Conservation (phyloP, 176 grass and related monocot species). For the Panicum miliaceum region DNA sequence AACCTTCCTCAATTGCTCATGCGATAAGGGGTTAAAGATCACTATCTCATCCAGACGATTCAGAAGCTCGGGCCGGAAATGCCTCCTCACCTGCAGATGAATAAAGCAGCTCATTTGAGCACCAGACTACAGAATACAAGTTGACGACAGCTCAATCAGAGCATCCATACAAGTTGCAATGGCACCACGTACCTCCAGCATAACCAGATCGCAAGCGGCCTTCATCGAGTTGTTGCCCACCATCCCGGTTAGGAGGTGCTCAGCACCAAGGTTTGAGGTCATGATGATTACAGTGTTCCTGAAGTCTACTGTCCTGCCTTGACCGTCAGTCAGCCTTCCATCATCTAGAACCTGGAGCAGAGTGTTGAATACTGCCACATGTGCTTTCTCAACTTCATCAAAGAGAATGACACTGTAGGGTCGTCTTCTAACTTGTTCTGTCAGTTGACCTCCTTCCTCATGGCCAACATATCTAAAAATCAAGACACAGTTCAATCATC, state of each 20-base stretch:
- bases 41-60: slow-evolving; percentile 88
- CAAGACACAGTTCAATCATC: not conserved
- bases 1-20: slow-evolving; percentile 86
- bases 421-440: slow-evolving; percentile 73
- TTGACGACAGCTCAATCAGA: not conserved
- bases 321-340: slow-evolving; percentile 77
- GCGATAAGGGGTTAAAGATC: slow-evolving; percentile 73
- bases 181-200: slow-evolving; percentile 57
- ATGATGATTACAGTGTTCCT: slow-evolving; percentile 90
- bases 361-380: slow-evolving; percentile 86
- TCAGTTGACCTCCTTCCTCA: slow-evolving; percentile 86
- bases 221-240: slow-evolving; percentile 74
- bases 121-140: not conserved
- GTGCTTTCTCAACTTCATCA: slow-evolving; percentile 93
- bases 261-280: slow-evolving; percentile 90
- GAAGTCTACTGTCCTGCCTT: slow-evolving; percentile 84
- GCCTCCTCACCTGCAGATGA: slow-evolving; percentile 66
- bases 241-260: slow-evolving; percentile 85
- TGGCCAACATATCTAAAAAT: slow-evolving; percentile 72
- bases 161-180: not conserved
- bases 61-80: slow-evolving; percentile 80
- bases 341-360: slow-evolving; percentile 90
- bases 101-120: not conserved
- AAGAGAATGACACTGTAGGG: slow-evolving; percentile 88
- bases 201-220: slow-evolving; percentile 63